Conservation (phyloP, 1,284 basidiomycete species). For the Taiwanofungus camphoratus region DNA sequence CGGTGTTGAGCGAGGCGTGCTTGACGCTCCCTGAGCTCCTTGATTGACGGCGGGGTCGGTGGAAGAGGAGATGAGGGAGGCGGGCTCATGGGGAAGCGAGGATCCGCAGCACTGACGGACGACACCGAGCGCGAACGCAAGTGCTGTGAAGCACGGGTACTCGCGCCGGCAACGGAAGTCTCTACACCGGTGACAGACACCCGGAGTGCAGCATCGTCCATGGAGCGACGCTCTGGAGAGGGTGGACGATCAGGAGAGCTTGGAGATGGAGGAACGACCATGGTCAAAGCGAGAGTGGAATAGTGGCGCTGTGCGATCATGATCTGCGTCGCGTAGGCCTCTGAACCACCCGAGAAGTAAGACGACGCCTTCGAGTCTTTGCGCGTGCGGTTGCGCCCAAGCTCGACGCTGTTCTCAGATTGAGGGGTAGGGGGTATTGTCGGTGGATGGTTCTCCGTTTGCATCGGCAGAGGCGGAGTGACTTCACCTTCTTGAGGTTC, state of each 20-base stretch:
- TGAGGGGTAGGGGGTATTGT: slow-evolving; percentile 42
- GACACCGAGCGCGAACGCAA: slow-evolving; percentile 40
- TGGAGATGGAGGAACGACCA: slow-evolving; percentile 46
- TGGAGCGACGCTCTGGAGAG: slow-evolving; percentile 29
- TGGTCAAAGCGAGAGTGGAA: slow-evolving; percentile 57
- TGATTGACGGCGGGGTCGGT: slow-evolving; percentile 59
- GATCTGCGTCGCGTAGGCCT: slow-evolving; percentile 48
- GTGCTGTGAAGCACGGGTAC: slow-evolving; percentile 33
- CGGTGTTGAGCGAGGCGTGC: slow-evolving; percentile 44
- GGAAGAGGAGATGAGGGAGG: slow-evolving; percentile 63
- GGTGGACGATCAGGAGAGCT: slow-evolving; percentile 36
- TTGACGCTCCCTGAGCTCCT: slow-evolving; percentile 31
- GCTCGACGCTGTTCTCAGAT: slow-evolving; percentile 48
- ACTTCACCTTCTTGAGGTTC: slow-evolving; percentile 34
- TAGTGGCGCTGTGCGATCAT: slow-evolving; percentile 68
- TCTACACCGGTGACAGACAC: slow-evolving; percentile 26
- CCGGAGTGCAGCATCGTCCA: slow-evolving; percentile 26
- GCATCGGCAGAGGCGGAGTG: slow-evolving; percentile 33
- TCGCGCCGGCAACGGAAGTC: slow-evolving; percentile 11
- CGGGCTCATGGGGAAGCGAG: slow-evolving; percentile 45
- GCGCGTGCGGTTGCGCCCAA: slow-evolving; percentile 39
- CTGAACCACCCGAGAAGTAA: slow-evolving; percentile 43
- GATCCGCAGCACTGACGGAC: slow-evolving; percentile 34
- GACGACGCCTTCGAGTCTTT: slow-evolving; percentile 51
- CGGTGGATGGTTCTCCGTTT: slow-evolving; percentile 27